These are phyloP conservation scores for Coniochaeta sp. DNA, from an alignment of 2,329 filamentous ascomycete genomes.

Conservation along the genomic window DNA sequence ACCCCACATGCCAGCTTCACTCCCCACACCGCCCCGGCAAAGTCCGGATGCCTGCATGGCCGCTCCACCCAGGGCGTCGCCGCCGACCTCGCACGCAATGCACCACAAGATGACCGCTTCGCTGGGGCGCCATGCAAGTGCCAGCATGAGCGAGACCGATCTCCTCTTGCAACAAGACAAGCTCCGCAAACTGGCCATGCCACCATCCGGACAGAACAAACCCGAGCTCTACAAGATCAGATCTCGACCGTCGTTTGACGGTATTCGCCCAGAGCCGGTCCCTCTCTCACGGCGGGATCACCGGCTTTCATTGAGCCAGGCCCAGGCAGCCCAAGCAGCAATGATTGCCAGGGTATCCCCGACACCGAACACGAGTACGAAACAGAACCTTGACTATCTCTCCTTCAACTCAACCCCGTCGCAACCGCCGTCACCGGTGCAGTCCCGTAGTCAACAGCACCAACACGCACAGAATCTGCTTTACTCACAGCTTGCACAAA, in stretches of 20 bases:
- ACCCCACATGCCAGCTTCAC: conserved; percentile 8
- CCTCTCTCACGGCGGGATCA: conserved; percentile 37
- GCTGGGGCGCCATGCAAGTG: conserved; percentile 31
- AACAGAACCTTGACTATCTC: conserved; percentile 53
- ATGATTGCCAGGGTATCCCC: conserved; percentile 28
- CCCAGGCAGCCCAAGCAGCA: conserved; percentile 18
- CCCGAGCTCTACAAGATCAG: conserved; percentile 28
- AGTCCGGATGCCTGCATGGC: conserved; percentile 30
- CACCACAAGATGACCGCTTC: conserved; percentile 29
- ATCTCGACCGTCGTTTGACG: conserved; percentile 42
- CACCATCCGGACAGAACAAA: conserved; percentile 24
- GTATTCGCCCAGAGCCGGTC: conserved; percentile 22
- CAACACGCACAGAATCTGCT: conserved; percentile 18
- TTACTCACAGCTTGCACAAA: conserved; percentile 28
- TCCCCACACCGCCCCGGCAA: conserved; percentile 25
- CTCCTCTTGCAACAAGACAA: conserved; percentile 49
- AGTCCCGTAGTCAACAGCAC: conserved; percentile 31
- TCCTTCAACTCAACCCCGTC: conserved; percentile 32
- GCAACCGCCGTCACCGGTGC: conserved; percentile 41
- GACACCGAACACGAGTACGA: conserved; percentile 21
- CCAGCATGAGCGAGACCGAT: conserved; percentile 45
- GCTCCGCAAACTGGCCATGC: conserved; percentile 48
- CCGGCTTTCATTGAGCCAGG: conserved; percentile 37
- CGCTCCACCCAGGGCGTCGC: conserved; percentile 23
- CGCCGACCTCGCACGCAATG: conserved; percentile 13